Percentiles rank a stretch among this genome's conserved stretches.
These are phyloP conservation scores for Fagopyrum tataricum DNA, from an alignment of 148 eudicot genomes.

Conservation along the genomic window DNA sequence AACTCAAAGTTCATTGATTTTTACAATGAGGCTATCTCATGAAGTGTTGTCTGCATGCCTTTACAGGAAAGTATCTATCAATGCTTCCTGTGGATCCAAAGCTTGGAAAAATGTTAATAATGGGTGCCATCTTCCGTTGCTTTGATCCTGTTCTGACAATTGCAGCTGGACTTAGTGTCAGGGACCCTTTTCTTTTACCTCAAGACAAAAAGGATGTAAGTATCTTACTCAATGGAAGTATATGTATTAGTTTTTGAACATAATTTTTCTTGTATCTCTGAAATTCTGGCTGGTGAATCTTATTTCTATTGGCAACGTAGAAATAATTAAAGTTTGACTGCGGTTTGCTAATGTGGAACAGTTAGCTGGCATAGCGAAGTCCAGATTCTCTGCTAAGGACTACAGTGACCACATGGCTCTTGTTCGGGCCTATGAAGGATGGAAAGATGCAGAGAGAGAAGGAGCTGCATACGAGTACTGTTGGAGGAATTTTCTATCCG, in stretches of 20 bases:
- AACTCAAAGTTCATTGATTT: constrained; percentile 1
- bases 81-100: constrained; percentile 23
- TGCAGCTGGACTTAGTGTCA: constrained; percentile 95
- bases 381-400: constrained; percentile 98
- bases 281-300: neutral
- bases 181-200: constrained; percentile 98
- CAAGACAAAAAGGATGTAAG: constrained; percentile 97
- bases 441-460: constrained; percentile 99
- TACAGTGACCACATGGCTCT: constrained; percentile 99
- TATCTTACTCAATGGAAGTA: neutral
- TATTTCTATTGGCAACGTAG: neutral
- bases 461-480: constrained; percentile 98
- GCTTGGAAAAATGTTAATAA: constrained; percentile 51
- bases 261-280: neutral
- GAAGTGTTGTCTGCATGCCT: constrained; percentile 10
- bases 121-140: constrained; percentile 96
- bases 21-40: constrained; percentile 18
- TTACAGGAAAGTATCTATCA: constrained; percentile 50
- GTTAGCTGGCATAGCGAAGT: constrained; percentile 98
- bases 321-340: neutral
- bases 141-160: constrained; percentile 94
- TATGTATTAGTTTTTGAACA: neutral
- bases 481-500: constrained; percentile 97
- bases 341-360: constrained; percentile 23
- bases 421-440: constrained; percentile 99